Base-by-base conservation (phyloP, 2,329 filamentous ascomycete species). In the Ciborinia camelliae region DNA sequence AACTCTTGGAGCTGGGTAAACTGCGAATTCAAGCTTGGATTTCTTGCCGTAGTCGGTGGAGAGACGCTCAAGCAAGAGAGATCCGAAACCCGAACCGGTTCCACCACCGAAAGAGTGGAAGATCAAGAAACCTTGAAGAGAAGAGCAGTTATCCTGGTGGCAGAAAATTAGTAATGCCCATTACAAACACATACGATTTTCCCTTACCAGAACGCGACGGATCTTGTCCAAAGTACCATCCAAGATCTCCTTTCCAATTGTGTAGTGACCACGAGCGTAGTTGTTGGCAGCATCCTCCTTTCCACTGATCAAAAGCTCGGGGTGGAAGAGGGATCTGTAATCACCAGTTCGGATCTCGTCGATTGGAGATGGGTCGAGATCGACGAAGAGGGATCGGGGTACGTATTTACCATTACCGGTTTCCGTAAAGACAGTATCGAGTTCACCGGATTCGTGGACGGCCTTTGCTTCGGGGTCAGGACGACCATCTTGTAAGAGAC, bases 211-310 rank as follows among this genome's bases (percentile, higher is more conserved):
- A 71, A 89, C 83, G 70, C 85, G 84, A 70, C 86, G 84, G 72
- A 89, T 82, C 71, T 84, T 84, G 71, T 88, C 86, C 73, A 87
- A 81, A 65, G 88, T 86, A 63, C 79, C 81, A 72, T 88, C 85
- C 66, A 86, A 81, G 71, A 88, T 80, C 74, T 88, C 86, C 78
- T 88, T 89, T 73, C 86, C 86, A 72, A 88, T 83, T 52, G 86
- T 89, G 76, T 89, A 89, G 77, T 89, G 86, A 67, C 86, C 86
- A 77, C 86, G 83, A 68, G 86, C 86, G 78, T 89, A 89, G 78
- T 88, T 88, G 76, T 88, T 89, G 71, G 86, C 85, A 66, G 86
- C 86, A 78, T 89, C 86, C 75, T 89, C 86, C 77, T 88, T 88
- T 71, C 86, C 86, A 74, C 83, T 87, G 71, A 89, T 84, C 78